Base-by-base conservation (phyloP, 2,329 filamentous ascomycete genomes). In the Dothidotthia symphoricarpi region DNA sequence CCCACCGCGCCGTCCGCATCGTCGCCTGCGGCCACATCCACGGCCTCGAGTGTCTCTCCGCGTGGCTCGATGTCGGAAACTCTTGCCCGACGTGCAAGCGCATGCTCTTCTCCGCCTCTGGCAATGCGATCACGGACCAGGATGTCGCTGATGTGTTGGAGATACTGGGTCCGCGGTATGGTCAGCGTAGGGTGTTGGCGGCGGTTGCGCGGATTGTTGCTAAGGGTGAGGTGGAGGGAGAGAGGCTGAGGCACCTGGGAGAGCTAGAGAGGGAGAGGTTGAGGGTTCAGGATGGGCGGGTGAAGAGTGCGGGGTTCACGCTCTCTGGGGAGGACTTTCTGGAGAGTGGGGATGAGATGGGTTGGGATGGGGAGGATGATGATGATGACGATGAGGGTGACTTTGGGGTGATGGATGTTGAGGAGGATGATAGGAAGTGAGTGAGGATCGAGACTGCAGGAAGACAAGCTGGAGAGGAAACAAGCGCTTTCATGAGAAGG, bases 1-100 rank as follows among this genome's bases (percentile, higher is more conserved):
- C 36, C 15, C 54, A 56, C 15, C 1, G 22, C 10, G 49, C 51
- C 4, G 38, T 56, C 3, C 49, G 49, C 13, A 48, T 57, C 36
- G 30, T 14, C 13, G 19, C 35, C 10, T 57, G 54, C 27, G 36
- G 43, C 19, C 54, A 58, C 32, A 16, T 53, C 13, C 19, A 56
- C 12, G 53, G 55, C 19, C 9, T 36, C 22, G 41, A 48, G 6
- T 58, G 53, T 40, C 41, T 56, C 4, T 8, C 16, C 12, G 40
- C 41, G 3, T 58, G 53, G 53, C 44, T 58, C 10, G 40, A 48
- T 2, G 34, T 41, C 3, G 39, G 55, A 12, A 42, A 51, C 34
- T 39, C 44, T 3, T 58, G 53, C n/a, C 51, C 51, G 8, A 45
- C 30, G 13, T 58, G 55, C 41, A 43, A 36, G 4, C 44, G 43